These are phyloP conservation scores for Elymus sibiricus DNA, from an alignment of 176 grass and related monocot species.

Conservation along the genomic window DNA sequence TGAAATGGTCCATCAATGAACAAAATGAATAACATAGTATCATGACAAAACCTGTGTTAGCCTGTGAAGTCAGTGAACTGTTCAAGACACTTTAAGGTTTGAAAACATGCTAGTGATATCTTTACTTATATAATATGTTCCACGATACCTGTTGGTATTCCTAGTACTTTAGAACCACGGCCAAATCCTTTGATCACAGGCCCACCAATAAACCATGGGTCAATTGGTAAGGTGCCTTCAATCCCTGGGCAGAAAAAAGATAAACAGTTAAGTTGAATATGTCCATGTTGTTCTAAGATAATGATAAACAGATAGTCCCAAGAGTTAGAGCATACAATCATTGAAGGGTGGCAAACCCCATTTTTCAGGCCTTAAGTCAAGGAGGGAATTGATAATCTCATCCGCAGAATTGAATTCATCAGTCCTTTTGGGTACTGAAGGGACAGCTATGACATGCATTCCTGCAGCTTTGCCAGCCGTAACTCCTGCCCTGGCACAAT, in stretches of 20 bases:
- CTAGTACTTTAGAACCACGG: constrained; percentile 89
- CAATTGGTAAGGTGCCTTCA: constrained; percentile 86
- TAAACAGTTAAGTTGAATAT: constrained; percentile 16
- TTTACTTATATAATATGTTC: constrained; percentile 4
- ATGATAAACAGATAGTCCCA: neutral
- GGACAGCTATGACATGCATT: constrained; percentile 89
- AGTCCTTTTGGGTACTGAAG: constrained; percentile 76
- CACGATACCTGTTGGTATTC: constrained; percentile 84
- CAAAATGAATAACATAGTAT: neutral
- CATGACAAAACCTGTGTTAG: neutral
- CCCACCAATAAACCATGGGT: constrained; percentile 82
- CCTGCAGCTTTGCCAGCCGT: constrained; percentile 81
- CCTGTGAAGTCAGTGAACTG: neutral
- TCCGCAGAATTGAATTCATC: constrained; percentile 69
- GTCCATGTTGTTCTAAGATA: constrained; percentile 1
- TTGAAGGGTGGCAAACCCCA: constrained; percentile 86
- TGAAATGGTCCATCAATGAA: neutral
- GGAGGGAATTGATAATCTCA: constrained; percentile 87
- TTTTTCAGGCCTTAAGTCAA: constrained; percentile 85
- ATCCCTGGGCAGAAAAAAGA: constrained; percentile 48
- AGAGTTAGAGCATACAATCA: constrained; percentile 65
- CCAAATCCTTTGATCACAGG: constrained; percentile 97
- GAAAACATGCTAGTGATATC: neutral
- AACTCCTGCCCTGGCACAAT: constrained; percentile 63
- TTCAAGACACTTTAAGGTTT: neutral